These are phyloP conservation scores for thale cress (Arabidopsis thaliana) DNA, from an alignment of 345 rosid species.

Conservation along the genomic window DNA sequence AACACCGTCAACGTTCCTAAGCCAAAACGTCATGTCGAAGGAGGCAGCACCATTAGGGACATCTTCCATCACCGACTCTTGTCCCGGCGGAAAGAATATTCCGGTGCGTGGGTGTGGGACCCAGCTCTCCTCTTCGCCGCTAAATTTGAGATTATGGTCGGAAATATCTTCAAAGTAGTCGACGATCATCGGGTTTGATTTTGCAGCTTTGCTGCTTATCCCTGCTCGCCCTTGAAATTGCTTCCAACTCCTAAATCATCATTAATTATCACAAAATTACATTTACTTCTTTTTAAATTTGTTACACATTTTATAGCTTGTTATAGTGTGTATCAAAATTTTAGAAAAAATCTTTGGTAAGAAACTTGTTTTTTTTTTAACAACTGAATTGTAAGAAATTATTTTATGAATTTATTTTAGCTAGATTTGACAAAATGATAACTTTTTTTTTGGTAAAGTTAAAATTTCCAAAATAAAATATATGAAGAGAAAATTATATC, in stretches of 20 bases:
- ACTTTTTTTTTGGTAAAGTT: neutral
- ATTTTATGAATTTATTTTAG: neutral
- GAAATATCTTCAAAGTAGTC: constrained; percentile 25
- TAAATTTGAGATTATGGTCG: constrained; percentile 16
- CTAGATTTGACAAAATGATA: neutral
- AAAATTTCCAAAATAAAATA: neutral
- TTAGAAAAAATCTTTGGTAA: neutral
- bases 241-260: constrained; percentile 36
- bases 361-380: no score
- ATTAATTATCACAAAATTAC: constrained; percentile 20
- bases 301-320: neutral
- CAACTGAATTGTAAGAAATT: no score
- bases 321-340: neutral
- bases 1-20: constrained; percentile 60
- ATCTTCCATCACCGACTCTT: constrained; percentile 65
- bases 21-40: constrained; percentile 55
- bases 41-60: constrained; percentile 63
- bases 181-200: constrained; percentile 23
- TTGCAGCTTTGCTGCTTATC: constrained; percentile 36
- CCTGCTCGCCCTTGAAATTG: constrained; percentile 37
- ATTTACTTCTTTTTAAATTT: neutral
- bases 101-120: constrained; percentile 73
- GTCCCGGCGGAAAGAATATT: constrained; percentile 66
- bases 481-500: neutral
- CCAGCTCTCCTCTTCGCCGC: constrained; percentile 48